Percentiles rank a stretch among this genome's conserved stretches.
These are phyloP conservation scores for Emergomyces africanus DNA, from an alignment of 2,329 filamentous ascomycete species.

Conservation along the genomic window DNA sequence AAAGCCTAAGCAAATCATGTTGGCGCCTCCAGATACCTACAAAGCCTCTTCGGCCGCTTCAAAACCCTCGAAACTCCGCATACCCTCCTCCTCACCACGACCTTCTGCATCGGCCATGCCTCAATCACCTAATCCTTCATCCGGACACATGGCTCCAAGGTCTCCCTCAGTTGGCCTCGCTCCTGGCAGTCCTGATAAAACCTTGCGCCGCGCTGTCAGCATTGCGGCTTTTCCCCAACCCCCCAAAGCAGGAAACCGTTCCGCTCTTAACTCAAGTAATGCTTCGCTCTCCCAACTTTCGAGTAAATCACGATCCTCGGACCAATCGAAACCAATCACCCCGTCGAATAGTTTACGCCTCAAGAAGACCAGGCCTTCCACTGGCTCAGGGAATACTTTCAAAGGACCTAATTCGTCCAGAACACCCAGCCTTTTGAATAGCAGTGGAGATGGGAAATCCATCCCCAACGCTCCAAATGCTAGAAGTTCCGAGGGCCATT, in stretches of 20 bases:
- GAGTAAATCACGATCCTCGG: constrained; percentile 24
- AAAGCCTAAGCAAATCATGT: constrained; percentile 58
- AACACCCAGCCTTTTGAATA: constrained; percentile 66
- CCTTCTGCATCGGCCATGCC: constrained; percentile 37
- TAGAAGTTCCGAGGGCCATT: constrained; percentile 59
- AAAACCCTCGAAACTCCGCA: constrained; percentile 44
- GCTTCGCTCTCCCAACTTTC: constrained; percentile 11
- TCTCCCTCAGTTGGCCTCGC: constrained; percentile 44
- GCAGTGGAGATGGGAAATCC: constrained; percentile 63
- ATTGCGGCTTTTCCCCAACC: constrained; percentile 91
- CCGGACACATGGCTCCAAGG: constrained; percentile 45
- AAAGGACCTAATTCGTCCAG: constrained; percentile 27
- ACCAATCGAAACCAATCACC: constrained; percentile 29
- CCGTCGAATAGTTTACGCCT: constrained; percentile 30
- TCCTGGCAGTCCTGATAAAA: constrained; percentile 45
- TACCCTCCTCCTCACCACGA: constrained; percentile 45
- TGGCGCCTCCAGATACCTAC: constrained; percentile 33
- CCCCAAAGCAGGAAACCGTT: constrained; percentile 51
- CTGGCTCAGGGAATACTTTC: constrained; percentile 40
- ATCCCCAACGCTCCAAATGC: constrained; percentile 48
- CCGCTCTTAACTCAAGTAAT: constrained; percentile 32
- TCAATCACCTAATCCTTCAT: constrained; percentile 35
- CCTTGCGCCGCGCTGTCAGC: constrained; percentile 75
- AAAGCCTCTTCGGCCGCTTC: constrained; percentile 31
- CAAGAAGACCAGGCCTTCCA: constrained; percentile 45